These are phyloP conservation scores for Achaetomium macrosporum DNA, from an alignment of 2,329 filamentous ascomycete species.

Conservation along the genomic window DNA sequence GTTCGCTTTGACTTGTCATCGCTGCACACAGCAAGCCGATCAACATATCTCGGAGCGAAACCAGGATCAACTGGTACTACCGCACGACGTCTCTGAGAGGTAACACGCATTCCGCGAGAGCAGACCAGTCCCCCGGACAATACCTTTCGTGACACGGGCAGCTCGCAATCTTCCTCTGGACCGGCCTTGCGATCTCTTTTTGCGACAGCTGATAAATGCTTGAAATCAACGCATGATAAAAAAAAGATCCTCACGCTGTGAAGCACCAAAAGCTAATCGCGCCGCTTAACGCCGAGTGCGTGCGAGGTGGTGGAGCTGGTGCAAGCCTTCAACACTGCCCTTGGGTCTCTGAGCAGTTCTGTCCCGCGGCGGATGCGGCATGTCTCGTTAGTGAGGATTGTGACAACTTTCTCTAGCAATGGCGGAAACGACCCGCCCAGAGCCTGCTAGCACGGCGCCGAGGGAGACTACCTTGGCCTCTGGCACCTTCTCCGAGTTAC, in stretches of 20 bases:
- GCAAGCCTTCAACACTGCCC: not conserved
- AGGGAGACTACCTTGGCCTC: constrained; percentile 21
- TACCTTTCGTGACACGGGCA: too few relatives aligned
- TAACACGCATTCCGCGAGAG: too few relatives aligned
- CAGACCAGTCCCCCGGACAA: too few relatives aligned
- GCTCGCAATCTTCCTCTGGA: not conserved
- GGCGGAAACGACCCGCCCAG: constrained; percentile 18
- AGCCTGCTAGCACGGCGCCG: constrained; percentile 11
- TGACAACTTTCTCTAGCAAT: constrained; percentile 10
- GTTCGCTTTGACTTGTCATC: too few relatives aligned
- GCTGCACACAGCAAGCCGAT: too few relatives aligned
- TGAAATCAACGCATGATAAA: not conserved
- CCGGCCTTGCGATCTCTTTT: not conserved
- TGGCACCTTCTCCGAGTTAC: constrained; percentile 20
- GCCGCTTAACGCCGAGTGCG: constrained; percentile 1
- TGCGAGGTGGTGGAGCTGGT: not conserved
- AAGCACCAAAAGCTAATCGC: not conserved
- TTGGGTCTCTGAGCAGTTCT: not conserved
- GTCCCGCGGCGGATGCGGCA: constrained; percentile 7
- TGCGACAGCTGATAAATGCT: not conserved
- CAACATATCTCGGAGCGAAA: too few relatives aligned
- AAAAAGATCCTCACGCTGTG: not conserved
- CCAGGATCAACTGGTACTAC: too few relatives aligned
- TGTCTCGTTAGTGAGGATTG: constrained; percentile 23
- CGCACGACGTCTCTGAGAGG: too few relatives aligned